These are phyloP conservation scores for Microdochium trichocladiopsis DNA, from an alignment of 2,329 filamentous ascomycete genomes.

Conservation along the genomic window DNA sequence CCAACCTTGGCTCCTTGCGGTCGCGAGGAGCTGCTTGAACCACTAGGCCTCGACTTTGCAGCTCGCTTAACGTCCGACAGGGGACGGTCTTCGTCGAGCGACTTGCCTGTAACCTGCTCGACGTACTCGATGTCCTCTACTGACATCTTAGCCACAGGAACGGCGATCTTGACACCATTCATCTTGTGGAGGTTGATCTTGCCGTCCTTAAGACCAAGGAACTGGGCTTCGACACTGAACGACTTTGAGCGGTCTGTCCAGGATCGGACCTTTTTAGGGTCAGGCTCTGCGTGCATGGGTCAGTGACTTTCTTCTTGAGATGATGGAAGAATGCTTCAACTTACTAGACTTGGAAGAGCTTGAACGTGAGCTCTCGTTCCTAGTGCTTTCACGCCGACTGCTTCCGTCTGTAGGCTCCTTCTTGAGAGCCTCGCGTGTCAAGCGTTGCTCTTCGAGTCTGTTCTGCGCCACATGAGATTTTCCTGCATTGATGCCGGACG, in stretches of 20 bases:
- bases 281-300: slow-evolving; percentile 55
- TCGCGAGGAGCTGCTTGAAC: slow-evolving; percentile 15
- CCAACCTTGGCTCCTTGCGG: slow-evolving; percentile 33
- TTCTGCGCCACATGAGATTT: slow-evolving; percentile 71
- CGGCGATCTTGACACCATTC: slow-evolving; percentile 97
- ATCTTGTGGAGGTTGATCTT: slow-evolving; percentile 98
- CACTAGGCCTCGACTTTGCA: slow-evolving; percentile 19
- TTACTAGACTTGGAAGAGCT: slow-evolving; percentile 63
- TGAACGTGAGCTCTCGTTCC: not conserved
- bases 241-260: slow-evolving; percentile 96
- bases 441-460: slow-evolving; percentile 70
- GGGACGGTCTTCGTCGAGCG: slow-evolving; percentile 90
- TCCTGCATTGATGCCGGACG: slow-evolving; percentile 41
- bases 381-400: not conserved
- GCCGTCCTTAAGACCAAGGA: slow-evolving; percentile 86
- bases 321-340: slow-evolving; percentile 21
- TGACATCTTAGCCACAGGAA: slow-evolving; percentile 93
- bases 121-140: slow-evolving; percentile 92
- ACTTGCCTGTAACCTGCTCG: slow-evolving; percentile 78
- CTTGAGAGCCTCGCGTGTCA: slow-evolving; percentile 74
- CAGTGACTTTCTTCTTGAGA: not conserved
- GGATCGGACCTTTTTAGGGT: slow-evolving; percentile 72
- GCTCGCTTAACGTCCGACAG: slow-evolving; percentile 72
- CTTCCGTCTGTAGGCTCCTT: slow-evolving; percentile 58
- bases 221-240: slow-evolving; percentile 96